phyloP scores from a whole-genome alignment of 352 stramenopile species.

The Saprolegnia diclina region DNA sequence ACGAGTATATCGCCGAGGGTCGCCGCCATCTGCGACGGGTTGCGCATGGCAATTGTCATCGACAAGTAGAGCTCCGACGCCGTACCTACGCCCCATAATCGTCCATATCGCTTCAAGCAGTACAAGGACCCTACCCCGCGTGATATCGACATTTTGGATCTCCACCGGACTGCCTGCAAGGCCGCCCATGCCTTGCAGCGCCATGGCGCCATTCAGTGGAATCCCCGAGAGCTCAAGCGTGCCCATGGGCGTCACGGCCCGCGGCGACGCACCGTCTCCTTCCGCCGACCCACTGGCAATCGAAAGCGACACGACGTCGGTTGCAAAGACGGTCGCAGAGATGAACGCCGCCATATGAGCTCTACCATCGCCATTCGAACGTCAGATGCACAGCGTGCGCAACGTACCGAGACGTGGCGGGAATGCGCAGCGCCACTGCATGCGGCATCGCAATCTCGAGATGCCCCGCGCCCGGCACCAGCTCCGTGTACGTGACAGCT shows the following conservation, averaged over 20 bases:
- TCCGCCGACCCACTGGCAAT: conserved; percentile 4
- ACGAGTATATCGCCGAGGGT: conserved; percentile 50
- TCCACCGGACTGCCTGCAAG: conserved; percentile 57
- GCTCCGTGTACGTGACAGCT: conserved; percentile 5
- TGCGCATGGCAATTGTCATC: conserved; percentile 66
- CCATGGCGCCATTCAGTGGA: conserved; percentile 45
- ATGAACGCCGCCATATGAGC: conserved; percentile 17
- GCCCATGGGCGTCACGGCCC: conserved; percentile 67
- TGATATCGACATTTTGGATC: conserved; percentile 60
- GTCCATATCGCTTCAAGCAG: neutral
- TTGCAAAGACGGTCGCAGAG: conserved; percentile 1
- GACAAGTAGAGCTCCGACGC: conserved; percentile 44
- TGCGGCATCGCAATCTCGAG: conserved; percentile 11
- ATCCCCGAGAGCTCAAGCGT: conserved; percentile 57
- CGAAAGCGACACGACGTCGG: conserved; percentile 1
- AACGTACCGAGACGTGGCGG: neutral
- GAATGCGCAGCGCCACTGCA: neutral
- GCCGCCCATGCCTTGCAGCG: conserved; percentile 63
- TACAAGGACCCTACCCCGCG: conserved; percentile 31
- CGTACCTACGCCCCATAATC: conserved; percentile 19
- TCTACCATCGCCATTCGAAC: conserved; percentile 4
- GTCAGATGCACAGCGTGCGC: neutral
- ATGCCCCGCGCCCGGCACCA: neutral
- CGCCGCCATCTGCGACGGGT: conserved; percentile 63
- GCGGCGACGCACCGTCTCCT: conserved; percentile 53